Evolutionary conservation across 1,284 basidiomycete genomes (phyloP).

Genomic region (Sanghuangporus baumii): DNA sequence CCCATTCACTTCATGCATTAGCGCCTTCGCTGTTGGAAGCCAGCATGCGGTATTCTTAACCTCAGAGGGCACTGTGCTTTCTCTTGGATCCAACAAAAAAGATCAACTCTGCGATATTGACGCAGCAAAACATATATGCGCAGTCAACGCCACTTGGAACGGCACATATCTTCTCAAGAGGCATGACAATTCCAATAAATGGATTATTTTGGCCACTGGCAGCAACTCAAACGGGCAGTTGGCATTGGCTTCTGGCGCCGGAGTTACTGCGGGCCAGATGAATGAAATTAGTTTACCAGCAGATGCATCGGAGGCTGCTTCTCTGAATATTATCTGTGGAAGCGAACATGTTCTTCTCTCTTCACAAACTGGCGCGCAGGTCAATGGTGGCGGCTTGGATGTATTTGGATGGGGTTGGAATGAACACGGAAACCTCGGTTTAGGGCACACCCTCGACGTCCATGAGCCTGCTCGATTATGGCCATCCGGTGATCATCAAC

Average conservation of each 20-base stretch:
- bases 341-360: constrained; percentile 75
- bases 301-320: constrained; percentile 7
- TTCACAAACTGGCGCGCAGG: constrained; percentile 18
- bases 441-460: constrained; percentile 52
- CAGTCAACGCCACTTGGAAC: constrained; percentile 74
- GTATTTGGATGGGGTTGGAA: constrained; percentile 93
- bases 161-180: constrained; percentile 57
- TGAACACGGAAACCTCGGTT: constrained; percentile 87
- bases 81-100: constrained; percentile 66
- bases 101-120: constrained; percentile 51
- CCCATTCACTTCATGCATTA: constrained; percentile 27
- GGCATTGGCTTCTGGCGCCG: constrained; percentile 32
- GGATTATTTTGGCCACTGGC: constrained; percentile 48
- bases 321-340: constrained; percentile 47
- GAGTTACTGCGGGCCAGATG: constrained; percentile 15
- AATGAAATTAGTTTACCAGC: constrained; percentile 35
- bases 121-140: constrained; percentile 24
- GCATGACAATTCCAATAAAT: constrained; percentile 11
- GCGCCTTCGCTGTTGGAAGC: constrained; percentile 51
- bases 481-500: constrained; percentile 28
- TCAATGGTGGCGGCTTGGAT: constrained; percentile 26
- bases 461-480: constrained; percentile 47
- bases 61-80: constrained; percentile 40
- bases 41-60: constrained; percentile 65
- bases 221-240: constrained; percentile 70